Evolutionary conservation across 2,329 filamentous ascomycete species (phyloP).

Genomic region (Aspergillus fischeri): DNA sequence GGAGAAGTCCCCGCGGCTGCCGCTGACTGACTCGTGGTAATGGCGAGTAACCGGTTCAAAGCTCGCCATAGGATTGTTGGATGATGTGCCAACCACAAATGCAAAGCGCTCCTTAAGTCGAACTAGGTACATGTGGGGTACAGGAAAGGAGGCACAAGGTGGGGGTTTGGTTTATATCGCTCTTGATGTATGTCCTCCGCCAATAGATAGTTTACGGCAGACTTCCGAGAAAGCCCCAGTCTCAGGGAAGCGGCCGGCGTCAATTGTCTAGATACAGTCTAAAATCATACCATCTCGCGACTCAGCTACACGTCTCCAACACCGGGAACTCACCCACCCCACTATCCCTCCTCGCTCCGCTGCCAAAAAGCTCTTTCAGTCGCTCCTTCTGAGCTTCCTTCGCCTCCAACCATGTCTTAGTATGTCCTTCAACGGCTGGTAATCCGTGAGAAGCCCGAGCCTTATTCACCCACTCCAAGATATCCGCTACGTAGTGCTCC

Average conservation of each 20-base stretch:
- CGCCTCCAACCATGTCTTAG: constrained; percentile 25
- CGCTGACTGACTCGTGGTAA: not conserved
- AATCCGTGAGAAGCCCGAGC: constrained; percentile 15
- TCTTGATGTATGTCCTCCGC: too few relatives aligned
- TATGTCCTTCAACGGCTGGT: constrained; percentile 27
- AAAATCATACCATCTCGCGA: not conserved
- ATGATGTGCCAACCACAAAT: not conserved
- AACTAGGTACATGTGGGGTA: too few relatives aligned
- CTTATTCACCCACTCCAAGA: constrained; percentile 36
- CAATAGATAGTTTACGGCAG: not conserved
- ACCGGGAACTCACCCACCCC: constrained; percentile 10
- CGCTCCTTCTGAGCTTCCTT: constrained; percentile 23
- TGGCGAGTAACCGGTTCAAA: not conserved
- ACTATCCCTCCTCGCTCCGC: constrained; percentile 3
- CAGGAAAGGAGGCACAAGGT: too few relatives aligned
- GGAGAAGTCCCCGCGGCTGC: too few relatives aligned
- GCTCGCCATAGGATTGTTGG: not conserved
- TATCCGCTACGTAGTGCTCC: constrained; percentile 29
- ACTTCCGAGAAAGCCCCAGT: too few relatives aligned
- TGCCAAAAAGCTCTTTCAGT: constrained; percentile 14
- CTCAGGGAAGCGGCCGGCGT: too few relatives aligned
- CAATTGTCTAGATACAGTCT: too few relatives aligned
- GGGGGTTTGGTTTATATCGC: too few relatives aligned
- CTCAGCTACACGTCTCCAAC: constrained; percentile 5
- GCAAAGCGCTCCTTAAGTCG: too few relatives aligned